Base-by-base conservation (phyloP, 2,329 filamentous ascomycete genomes). In the Colletotrichum noveboracense region DNA sequence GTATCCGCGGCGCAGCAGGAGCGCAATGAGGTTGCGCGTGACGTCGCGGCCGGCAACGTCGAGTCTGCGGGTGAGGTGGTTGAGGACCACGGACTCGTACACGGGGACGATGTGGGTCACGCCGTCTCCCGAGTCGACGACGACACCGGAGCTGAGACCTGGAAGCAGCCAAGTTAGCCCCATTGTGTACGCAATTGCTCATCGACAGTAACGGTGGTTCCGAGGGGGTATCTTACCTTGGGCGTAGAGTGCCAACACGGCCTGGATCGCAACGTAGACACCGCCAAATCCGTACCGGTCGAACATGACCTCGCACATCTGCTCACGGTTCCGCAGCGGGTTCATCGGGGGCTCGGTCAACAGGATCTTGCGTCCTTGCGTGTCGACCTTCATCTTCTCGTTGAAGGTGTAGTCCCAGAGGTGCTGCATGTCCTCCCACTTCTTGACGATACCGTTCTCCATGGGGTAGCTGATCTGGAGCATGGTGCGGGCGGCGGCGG, bases 361-460 rank as follows among this genome's bases (percentile, higher is more conserved):
- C 78, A 99, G 91, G 85, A 99, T 98, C 91, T 99, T 99, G 86
- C 96, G 95, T 79, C 95, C 96, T 26, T 92, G 92, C 4, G 97
- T 92, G 84, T 98, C 95, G 80, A 99, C 89, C 86, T 96, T 93
- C 92, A 99, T 95, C 92, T 98, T 98, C 85, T 99, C 96, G 86
- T 92, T 94, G 86, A 99, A 99, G 28, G 97, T 99, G 86, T 97
- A 98, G 88, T 99, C 96, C 97, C 97, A 99, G 71, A 99, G 93
- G 84, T 98, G 96, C 89, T 98, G 95, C 97, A 99, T 99, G 86
- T 99, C 97, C 81, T 99, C 97, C 97, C 97, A 99, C 84, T 96
- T 96, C 91, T 98, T 98, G 80, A 99, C 96, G 82, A 99, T 98
- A 82, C 97, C 97, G 85, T 99, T 99, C 87, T 99, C 97, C 97